Evolutionary conservation across 1,284 basidiomycete species (phyloP), one percentile per base, ranked within the genome.

Genomic region (Flammula alnicola): DNA sequence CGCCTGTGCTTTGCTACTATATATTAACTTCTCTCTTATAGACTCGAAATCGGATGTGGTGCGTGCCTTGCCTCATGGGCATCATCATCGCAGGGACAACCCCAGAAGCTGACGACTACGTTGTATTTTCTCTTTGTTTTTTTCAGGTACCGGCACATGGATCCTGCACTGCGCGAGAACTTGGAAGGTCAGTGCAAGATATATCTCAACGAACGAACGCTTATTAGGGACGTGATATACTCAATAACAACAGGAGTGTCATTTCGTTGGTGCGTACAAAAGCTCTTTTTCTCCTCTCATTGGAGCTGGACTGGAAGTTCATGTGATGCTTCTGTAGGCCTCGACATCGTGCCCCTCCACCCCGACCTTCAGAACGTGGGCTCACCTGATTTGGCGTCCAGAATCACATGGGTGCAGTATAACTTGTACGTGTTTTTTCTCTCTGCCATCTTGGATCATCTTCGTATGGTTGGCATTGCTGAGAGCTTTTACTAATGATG

Each of bases 21-120:
- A 45, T 35, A n/a, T 12, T n/a, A 17, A 17, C 14, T 26, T 31
- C 31, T 25, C 23, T 44, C 35, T 46, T 46, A 30, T 52, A 84
- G 82, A 19, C 70, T 88, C 22, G 86, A 88, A 59, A 67, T 88
- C 36, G 86, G 84, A 16, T 88, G 85, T 58, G 86, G 84, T 83
- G 55, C 59, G 79, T 70, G 9, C 14, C n/a, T n/a, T n/a, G n/a
- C n/a, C n/a, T n/a, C n/a, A n/a, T n/a, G n/a, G n/a, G n/a, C n/a
- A n/a, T n/a, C n/a, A n/a, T n/a, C n/a, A n/a, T n/a, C n/a, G n/a
- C n/a, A n/a, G n/a, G n/a, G n/a, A n/a, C n/a, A n/a, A n/a, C n/a
- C n/a, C 23, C 20, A 3, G 27, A 12, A 20, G 35, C n/a, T 30
- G 43, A 44, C 19, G 17, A 37, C 44, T 44, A 36, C 27, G 10